phyloP scores from a whole-genome alignment of 495 filamentous ascomycete species.

The Trichoderma parareesei region DNA sequence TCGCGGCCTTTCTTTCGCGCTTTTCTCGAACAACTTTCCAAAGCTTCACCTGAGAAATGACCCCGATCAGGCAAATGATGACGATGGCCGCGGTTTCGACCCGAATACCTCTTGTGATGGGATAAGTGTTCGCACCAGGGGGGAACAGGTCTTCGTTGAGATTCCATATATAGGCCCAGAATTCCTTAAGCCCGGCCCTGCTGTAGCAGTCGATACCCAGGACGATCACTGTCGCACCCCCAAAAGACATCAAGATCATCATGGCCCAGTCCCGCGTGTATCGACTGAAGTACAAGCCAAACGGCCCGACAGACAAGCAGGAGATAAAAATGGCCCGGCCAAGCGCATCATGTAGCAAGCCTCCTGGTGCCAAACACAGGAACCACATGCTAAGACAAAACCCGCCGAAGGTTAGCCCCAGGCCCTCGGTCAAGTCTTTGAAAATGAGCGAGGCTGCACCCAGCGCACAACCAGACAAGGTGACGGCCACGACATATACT shows the following conservation, averaged over 20 bases:
- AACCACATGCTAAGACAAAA: slow-evolving; percentile 91
- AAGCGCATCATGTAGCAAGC: slow-evolving; percentile 52
- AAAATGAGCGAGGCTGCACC: slow-evolving; percentile 73
- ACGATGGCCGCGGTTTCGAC: slow-evolving; percentile 78
- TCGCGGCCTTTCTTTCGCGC: slow-evolving; percentile 51
- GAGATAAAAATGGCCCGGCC: slow-evolving; percentile 70
- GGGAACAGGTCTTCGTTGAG: slow-evolving; percentile 79
- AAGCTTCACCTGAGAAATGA: slow-evolving; percentile 76
- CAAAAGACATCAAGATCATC: slow-evolving; percentile 68
- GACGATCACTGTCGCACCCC: slow-evolving; percentile 68
- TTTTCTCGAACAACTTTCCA: slow-evolving; percentile 82
- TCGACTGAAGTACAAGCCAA: slow-evolving; percentile 68
- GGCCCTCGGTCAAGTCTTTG: slow-evolving; percentile 74
- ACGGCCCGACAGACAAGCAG: slow-evolving; percentile 56
- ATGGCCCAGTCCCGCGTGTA: slow-evolving; percentile 70
- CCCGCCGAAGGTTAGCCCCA: slow-evolving; percentile 81
- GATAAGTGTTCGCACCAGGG: slow-evolving; percentile 65
- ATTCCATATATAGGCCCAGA: slow-evolving; percentile 90
- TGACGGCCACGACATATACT: slow-evolving; percentile 75
- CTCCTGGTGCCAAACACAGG: slow-evolving; percentile 67
- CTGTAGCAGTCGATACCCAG: slow-evolving; percentile 90
- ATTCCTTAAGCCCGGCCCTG: slow-evolving; percentile 83
- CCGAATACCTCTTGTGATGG: slow-evolving; percentile 75
- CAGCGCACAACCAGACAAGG: slow-evolving; percentile 66
- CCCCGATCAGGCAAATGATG: slow-evolving; percentile 62